Evolutionary conservation across 768 basidiomycete species (phyloP), one percentile per base, ranked within the genome.

Genomic region (Gloeopeniophorella convolvens): DNA sequence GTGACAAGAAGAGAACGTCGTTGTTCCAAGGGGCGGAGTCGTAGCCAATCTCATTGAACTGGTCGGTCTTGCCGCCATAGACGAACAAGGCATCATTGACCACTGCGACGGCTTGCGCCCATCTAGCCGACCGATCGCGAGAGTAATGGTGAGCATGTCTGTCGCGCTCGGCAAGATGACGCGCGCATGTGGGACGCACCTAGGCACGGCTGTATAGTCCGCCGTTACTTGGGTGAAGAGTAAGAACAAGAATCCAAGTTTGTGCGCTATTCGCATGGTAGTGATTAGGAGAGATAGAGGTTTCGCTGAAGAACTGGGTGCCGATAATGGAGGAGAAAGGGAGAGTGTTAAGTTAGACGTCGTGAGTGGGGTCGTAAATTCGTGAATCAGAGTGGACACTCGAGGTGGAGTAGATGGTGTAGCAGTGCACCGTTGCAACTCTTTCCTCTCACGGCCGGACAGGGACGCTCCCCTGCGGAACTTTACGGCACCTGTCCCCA

Each of bases 41-140:
- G 65, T 94, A 95, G 3, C 81, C 77, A 62, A 74, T 88, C 13
- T 73, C 62, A 63, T 85, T 83, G 65, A 65, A 77, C 28, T 74
- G 71, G 65, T 91, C 88, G 33, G 81, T 83, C 63, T 89, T 82
- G 41, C 92, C 92, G 31, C 91, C 92, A 51, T 87, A 82, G 34
- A 93, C 68, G 62, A 80, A 80, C 35, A 94, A 70, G 10, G 72
- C 71, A 54, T 79, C 72, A 59, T 76, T 70, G 20, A 85, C 63
- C 35, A 84, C 60, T 16, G 79, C 75, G 1, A 71, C 68, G 4
- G 87, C 85, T 56, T 90, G 89, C 24, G 83, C 92, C 92, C 92
- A 95, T 72, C 92, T 93, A 41, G 32, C 26, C 30, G 24, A 45
- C n/a, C n/a, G n/a, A n/a, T n/a, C n/a, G n/a, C n/a, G n/a, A n/a